Evolutionary conservation across 2,329 filamentous ascomycete genomes (phyloP).

Genomic region (Penicillium psychrosexuale): DNA sequence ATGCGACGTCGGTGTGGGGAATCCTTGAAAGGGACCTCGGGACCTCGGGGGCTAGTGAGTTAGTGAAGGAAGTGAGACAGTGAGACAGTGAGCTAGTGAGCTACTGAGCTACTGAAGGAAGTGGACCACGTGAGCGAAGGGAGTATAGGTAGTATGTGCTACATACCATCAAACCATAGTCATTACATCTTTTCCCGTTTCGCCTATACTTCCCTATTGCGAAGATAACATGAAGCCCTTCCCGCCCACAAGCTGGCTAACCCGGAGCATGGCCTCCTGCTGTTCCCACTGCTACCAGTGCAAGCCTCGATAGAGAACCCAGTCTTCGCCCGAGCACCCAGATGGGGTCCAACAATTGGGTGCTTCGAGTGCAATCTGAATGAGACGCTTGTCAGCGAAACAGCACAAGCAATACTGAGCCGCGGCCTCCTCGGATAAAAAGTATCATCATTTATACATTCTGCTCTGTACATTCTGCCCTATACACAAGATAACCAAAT

Average conservation of each 20-base stretch:
- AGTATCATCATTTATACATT: no score
- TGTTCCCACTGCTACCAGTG: constrained; percentile 13
- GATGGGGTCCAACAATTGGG: constrained; percentile 55
- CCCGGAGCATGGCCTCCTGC: constrained; percentile 11
- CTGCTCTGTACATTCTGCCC: neutral
- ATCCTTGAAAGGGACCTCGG: neutral
- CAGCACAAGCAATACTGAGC: constrained; percentile 46
- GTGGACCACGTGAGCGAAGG: no score
- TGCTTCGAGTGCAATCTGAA: constrained; percentile 50
- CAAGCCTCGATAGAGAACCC: constrained; percentile 21
- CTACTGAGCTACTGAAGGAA: no score
- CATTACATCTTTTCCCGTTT: neutral
- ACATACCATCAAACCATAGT: neutral
- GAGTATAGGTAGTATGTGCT: neutral
- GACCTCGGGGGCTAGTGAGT: neutral
- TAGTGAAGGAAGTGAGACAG: neutral
- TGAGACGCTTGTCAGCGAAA: constrained; percentile 48
- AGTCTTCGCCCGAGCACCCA: constrained; percentile 41
- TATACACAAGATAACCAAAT: neutral
- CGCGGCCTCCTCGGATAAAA: constrained; percentile 36
- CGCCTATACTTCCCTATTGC: neutral
- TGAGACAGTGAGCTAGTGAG: no score
- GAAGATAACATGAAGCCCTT: constrained; percentile 4
- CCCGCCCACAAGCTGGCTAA: constrained; percentile 1
- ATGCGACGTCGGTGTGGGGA: constrained; percentile 17